Evolutionary conservation across 768 basidiomycete species (phyloP), one percentile per base, ranked within the genome.

Genomic region (Pholiota molesta): DNA sequence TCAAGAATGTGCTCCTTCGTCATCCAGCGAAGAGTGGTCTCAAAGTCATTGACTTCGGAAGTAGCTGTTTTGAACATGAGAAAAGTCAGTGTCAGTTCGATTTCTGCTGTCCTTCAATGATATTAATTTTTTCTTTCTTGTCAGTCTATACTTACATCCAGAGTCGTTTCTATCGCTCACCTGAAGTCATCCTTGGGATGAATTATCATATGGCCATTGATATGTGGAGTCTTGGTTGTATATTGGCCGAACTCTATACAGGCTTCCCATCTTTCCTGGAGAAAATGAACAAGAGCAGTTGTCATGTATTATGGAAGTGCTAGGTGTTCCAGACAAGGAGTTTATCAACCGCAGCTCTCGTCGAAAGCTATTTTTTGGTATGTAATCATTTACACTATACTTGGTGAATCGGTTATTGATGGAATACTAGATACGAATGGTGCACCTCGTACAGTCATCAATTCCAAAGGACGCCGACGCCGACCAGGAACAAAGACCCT

Each of bases 161-260:
- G 75, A 97, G 95, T 78, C 93, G 97, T 44, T 99, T 99, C 81
- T 99, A 99, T 78, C 94, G 97, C n/a, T 97, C 95, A 19, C 97
- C 97, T 3, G 97, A 99, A 77, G 97, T 99, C 68, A 99, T 99
- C 59, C 86, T 99, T 40, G 97, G 97, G 57, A 94, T 97, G 91
- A 97, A 95, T 74, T 99, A 99, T 74, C 94, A 97, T 72, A 99
- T 97, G 95, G 95, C 93, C 35, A 97, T 96, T 65, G 95, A 99
- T 73, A 99, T 99, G 96, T 99, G 97, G 97, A 97, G 95, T 80
- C 76, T 99, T 67, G 97, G 97, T 39, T 99, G 97, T 71, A 99
- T 99, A 64, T 80, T 99, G 57, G 97, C 97, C 16, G 97, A 99
- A 75, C 79, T 99, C 45, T 97, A 92, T 74, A 99, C 97, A 11